Percentiles rank a stretch among this genome's conserved stretches.
Conservation (phyloP, 2,329 filamentous ascomycete species). For the Sporothrix curviconia region DNA sequence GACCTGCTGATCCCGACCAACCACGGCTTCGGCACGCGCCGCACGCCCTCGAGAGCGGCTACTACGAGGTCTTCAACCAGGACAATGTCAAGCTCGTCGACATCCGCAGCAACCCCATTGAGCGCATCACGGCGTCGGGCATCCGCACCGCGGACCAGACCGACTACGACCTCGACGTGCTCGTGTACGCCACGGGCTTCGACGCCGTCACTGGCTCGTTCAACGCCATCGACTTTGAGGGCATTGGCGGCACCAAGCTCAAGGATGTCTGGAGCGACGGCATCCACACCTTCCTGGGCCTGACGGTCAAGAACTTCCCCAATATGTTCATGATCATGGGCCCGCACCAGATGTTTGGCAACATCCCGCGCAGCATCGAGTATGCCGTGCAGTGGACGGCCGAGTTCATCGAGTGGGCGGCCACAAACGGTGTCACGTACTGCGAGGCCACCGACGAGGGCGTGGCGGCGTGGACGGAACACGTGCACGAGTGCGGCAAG, state of each 20-base stretch:
- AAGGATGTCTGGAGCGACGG: conserved; percentile 34
- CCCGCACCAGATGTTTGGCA: conserved; percentile 39
- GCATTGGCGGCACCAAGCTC: conserved; percentile 31
- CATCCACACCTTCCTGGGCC: conserved; percentile 24
- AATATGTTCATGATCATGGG: conserved; percentile 20
- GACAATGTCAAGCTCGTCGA: conserved; percentile 40
- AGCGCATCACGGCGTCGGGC: conserved; percentile 32
- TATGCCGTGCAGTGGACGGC: conserved; percentile 51
- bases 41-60: conserved; percentile 40
- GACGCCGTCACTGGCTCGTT: conserved; percentile 29
- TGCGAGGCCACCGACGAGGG: conserved; percentile 35
- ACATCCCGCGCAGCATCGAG: conserved; percentile 48
- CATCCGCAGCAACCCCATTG: conserved; percentile 37
- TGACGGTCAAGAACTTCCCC: conserved; percentile 17
- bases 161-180: conserved; percentile 29
- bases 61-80: conserved; percentile 43
- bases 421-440: conserved; percentile 28
- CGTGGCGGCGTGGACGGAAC: conserved; percentile 38
- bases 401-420: conserved; percentile 32
- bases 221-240: conserved; percentile 23
- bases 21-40: conserved; percentile 42
- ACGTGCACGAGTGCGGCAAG: conserved; percentile 40
- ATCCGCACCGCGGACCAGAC: conserved; percentile 33
- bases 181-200: conserved; percentile 31
- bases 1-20: conserved; percentile 36